Evolutionary conservation across 306 rosid species (phyloP).

Genomic region (Prunus padus): DNA sequence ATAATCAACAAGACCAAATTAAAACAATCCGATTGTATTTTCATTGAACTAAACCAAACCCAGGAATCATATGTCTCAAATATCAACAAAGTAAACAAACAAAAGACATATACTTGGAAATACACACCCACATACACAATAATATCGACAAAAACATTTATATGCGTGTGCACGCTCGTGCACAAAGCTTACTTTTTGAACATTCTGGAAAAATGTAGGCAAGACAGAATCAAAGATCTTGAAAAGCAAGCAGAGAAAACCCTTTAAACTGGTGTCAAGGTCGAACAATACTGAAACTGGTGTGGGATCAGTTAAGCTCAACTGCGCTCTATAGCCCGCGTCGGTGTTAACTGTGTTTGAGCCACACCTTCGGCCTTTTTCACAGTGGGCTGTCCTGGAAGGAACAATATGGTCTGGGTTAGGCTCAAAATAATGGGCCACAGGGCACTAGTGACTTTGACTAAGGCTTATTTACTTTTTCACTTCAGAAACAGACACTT

Average conservation of each 20-base stretch:
- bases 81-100: background rate
- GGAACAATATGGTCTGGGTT: no score
- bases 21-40: background rate
- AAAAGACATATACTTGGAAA: background rate
- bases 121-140: background rate
- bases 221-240: background rate
- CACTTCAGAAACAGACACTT: no score
- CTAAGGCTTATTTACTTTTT: no score
- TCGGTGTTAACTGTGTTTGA: background rate
- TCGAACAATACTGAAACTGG: background rate
- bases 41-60: conserved; percentile 9
- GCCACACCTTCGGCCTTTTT: no score
- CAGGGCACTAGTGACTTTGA: no score
- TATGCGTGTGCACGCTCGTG: background rate
- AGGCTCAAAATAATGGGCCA: no score
- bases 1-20: background rate
- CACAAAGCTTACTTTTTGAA: conserved; percentile 35
- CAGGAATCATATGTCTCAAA: conserved; percentile 4
- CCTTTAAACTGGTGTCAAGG: background rate
- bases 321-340: conserved; percentile 6
- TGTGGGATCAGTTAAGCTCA: background rate
- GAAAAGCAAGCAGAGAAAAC: background rate
- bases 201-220: conserved; percentile 16
- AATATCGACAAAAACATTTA: background rate
- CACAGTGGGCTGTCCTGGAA: no score